Evolutionary conservation across 441 rosid genomes (phyloP), one percentile per base, ranked within the genome.

Genomic region (Populus trichocarpa): DNA sequence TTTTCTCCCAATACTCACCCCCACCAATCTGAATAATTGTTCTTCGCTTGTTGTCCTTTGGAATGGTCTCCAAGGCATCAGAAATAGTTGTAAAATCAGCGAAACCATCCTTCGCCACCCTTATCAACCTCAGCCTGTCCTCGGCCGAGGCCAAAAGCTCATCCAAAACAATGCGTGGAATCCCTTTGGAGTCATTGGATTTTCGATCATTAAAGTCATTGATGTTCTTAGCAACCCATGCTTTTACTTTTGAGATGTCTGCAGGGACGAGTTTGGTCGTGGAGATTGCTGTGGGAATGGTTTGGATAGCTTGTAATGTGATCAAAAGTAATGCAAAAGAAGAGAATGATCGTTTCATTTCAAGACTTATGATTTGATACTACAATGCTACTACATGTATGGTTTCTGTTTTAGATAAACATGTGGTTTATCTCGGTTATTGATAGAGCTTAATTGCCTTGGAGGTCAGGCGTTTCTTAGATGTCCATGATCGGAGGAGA

Each of bases 1-100:
- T 73, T 83, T 85, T 88, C 88, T 85, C 91, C 28, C 42, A 64
- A 32, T 86, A 85, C 59, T 59, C 77, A 5, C 92, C 90, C 0
- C 70, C 67, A 0, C 78, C 84, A 5, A 87, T 85, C 72, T n/a
- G 69, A 46, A 88, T 22, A 7, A 88, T 78, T 11, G 80, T 84
- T 3, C 89, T 67, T 61, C 66, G 68, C 30, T 12, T 65, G 59
- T 87, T 87, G 42, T 75, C 83, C 2, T n/a, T 25, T 0, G 86
- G 87, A 12, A 87, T 79, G 75, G 83, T 87, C 6, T 81, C 16
- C 16, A 88, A 20, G 22, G 90, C 89, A 0, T 80, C 89, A 0
- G 72, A 65, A 22, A 88, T 67, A 13, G 85, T 84, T 67, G 25
- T 71, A 72, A 84, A 85, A 23, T 86, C 80, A 0, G 88, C 80